A percentile compares a stretch with the other conserved stretches of the same genome.
Conservation (phyloP, 176 grass and related monocot species). For the Musa troglodytarum region DNA sequence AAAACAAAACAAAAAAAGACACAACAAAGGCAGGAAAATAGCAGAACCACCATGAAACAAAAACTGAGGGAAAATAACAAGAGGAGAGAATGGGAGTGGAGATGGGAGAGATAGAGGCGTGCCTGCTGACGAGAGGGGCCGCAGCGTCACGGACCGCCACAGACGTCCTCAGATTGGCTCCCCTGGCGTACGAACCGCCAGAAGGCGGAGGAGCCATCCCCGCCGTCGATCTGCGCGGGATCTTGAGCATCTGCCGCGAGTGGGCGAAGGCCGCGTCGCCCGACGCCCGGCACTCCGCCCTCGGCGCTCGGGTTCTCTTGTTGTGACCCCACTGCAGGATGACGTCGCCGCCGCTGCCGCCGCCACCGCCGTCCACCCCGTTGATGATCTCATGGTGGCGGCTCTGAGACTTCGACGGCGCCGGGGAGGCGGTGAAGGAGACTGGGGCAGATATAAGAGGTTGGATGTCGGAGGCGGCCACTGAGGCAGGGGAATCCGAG, state of each 20-base stretch:
- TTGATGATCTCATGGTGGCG: neutral
- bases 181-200: constrained; percentile 27
- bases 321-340: constrained; percentile 67
- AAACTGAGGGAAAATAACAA: neutral
- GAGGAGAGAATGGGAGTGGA: neutral
- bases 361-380: constrained; percentile 7
- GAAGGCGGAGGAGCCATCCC: constrained; percentile 29
- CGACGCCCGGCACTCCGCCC: constrained; percentile 22
- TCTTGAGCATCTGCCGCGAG: constrained; percentile 26
- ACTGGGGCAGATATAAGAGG: neutral
- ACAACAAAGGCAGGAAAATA: too few species aligned
- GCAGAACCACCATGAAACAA: neutral
- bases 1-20: too few species aligned
- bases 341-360: constrained; percentile 30
- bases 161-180: constrained; percentile 28
- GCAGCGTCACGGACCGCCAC: constrained; percentile 2
- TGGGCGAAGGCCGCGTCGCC: constrained; percentile 19
- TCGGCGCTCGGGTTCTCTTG: constrained; percentile 47
- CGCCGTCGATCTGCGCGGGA: constrained; percentile 37
- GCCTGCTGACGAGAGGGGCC: neutral
- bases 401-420: neutral
- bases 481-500: constrained; percentile 14
- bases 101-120: neutral
- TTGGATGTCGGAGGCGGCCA: neutral
- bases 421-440: neutral